Base-by-base conservation (phyloP, 495 filamentous ascomycete species). In the Penicillium antarcticum region DNA sequence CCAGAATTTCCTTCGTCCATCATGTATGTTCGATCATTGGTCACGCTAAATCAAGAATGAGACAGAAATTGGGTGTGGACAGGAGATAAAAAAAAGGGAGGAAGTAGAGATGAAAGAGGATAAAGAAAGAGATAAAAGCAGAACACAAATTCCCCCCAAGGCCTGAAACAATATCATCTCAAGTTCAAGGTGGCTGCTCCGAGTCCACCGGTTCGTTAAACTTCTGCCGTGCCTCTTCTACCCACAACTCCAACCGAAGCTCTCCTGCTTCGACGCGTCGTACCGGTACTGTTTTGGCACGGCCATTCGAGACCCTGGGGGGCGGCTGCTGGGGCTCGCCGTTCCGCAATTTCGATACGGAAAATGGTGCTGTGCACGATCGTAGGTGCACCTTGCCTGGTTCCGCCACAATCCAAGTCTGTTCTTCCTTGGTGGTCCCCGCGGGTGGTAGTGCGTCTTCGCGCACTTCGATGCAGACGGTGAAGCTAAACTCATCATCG, bases 401-500 rank as follows among this genome's bases (percentile, higher is more conserved):
- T 53, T 81, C 77, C 46, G 78, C 77, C 34, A 78, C 75, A 55
- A 81, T 73, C 78, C 78, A 81, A 14, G 71, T 71, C 43, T 74
- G 71, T 60, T 79, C 73, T 53, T 75, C 72, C 51, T 62, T 72
- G 75, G 73, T 77, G 10, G 73, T 82, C 35, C 84, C 84, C 55
- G 91, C 83, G n/a, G 91, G 94, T 17, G 87, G 81, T 34, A 84
- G 75, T 2, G 80, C 80, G 41, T 88, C 83, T 43, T 89, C 85
- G 32, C 83, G 80, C 53, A 96, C 73, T 70, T 97, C 94, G 23
- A 96, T 84, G 29, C 86, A 89, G 21, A 97, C 74, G 12, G 89
- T 96, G 61, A 89, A 97, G 14, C 87, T 87, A 68, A 91, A 95
- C 52, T 77, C 74, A 50, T 76, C 74, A 52, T 86, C 80, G 17